phyloP scores from a whole-genome alignment of 208 protist genomes.

The Phytomonas francai region DNA sequence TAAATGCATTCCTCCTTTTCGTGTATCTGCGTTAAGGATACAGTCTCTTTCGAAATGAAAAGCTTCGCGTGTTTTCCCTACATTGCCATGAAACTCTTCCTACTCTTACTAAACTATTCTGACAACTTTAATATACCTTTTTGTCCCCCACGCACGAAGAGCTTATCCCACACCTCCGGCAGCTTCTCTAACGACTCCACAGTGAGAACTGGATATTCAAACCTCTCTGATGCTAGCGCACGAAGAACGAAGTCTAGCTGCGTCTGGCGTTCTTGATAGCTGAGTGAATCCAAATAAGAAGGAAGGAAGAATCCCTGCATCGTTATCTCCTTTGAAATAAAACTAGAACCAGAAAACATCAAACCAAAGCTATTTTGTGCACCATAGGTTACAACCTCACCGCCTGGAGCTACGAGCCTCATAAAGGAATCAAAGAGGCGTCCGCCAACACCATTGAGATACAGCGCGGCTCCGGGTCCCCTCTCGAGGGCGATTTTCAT shows the following conservation, averaged over 20 bases:
- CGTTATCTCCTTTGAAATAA: constrained; percentile 75
- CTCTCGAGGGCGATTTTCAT: constrained; percentile 33
- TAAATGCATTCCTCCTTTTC: neutral
- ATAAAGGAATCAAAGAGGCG: constrained; percentile 56
- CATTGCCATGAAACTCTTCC: neutral
- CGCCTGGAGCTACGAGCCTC: constrained; percentile 35
- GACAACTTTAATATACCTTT: constrained; percentile 49
- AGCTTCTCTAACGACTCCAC: constrained; percentile 49
- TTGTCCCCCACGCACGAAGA: constrained; percentile 57
- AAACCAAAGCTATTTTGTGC: constrained; percentile 69
- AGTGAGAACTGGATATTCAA: constrained; percentile 40
- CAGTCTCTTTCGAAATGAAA: neutral
- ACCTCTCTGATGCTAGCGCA: constrained; percentile 19
- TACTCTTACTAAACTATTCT: constrained; percentile 9
- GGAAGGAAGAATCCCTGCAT: constrained; percentile 64
- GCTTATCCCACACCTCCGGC: constrained; percentile 58
- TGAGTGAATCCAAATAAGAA: constrained; percentile 26
- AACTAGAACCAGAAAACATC: constrained; percentile 44
- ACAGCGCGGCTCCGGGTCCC: constrained; percentile 29
- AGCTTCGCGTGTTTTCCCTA: neutral
- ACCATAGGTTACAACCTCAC: constrained; percentile 67
- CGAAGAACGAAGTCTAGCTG: constrained; percentile 58
- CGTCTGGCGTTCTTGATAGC: constrained; percentile 48
- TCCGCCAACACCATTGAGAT: constrained; percentile 71
- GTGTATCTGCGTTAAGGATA: neutral